Evolutionary conservation across 306 rosid genomes (phyloP).

Genomic region (Cucurbita pepo): DNA sequence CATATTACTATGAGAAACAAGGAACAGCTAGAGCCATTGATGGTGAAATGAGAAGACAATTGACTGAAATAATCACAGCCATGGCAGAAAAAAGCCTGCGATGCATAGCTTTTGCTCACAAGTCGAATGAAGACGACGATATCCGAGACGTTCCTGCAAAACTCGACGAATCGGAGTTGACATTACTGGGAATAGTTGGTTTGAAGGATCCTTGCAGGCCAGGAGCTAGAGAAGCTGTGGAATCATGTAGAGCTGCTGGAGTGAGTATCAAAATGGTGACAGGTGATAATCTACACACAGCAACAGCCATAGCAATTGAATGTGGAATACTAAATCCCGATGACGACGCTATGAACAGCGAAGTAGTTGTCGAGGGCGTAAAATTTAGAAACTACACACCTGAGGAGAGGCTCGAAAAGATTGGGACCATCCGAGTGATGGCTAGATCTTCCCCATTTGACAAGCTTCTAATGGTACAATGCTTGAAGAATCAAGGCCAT

Average conservation of each 20-base stretch:
- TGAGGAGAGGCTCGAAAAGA: constrained; percentile 6
- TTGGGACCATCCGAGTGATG: constrained; percentile 11
- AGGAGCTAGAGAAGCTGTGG: constrained; percentile 9
- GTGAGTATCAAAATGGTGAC: constrained; percentile 14
- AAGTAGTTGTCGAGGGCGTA: not conserved
- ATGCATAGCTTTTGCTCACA: constrained; percentile 14
- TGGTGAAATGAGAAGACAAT: not conserved
- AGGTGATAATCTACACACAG: constrained; percentile 14
- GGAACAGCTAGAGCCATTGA: constrained; percentile 9
- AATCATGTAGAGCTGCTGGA: constrained; percentile 14
- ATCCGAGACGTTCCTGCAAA: not conserved
- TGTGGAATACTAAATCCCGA: constrained; percentile 4
- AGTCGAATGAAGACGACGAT: not conserved
- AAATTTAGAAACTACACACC: constrained; percentile 13
- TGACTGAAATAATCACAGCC: not conserved
- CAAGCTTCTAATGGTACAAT: constrained; percentile 14
- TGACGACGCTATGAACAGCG: not conserved
- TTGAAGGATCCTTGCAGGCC: constrained; percentile 12
- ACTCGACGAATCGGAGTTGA: constrained; percentile 7
- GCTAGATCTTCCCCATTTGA: constrained; percentile 16
- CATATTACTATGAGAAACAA: not conserved
- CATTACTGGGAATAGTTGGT: constrained; percentile 8
- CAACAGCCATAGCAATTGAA: constrained; percentile 15
- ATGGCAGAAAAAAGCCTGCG: constrained; percentile 18
- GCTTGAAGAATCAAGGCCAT: constrained; percentile 12